Evolutionary conservation across 148 eudicot genomes (phyloP).

Genomic region (Pouteria glomerata): DNA sequence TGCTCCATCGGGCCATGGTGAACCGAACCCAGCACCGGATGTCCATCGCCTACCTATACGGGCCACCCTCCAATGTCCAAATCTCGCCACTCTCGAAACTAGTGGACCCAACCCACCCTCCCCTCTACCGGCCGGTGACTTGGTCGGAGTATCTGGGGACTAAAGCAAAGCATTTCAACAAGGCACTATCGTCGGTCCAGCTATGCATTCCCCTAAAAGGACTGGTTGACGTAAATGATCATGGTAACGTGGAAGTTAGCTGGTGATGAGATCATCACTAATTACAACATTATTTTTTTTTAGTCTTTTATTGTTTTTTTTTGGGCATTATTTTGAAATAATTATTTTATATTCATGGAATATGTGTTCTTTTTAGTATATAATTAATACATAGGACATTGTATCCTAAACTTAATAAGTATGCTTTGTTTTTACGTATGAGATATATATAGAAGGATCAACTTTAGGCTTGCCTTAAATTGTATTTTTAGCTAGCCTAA

Average conservation of each 20-base stretch:
- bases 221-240: constrained; percentile 31
- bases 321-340: too few relatives aligned
- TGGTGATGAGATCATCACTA: too few relatives aligned
- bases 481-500: too few relatives aligned
- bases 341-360: too few relatives aligned
- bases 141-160: constrained; percentile 76
- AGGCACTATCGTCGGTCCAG: constrained; percentile 55
- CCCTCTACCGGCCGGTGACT: constrained; percentile 62
- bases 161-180: constrained; percentile 60
- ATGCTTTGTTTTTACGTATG: too few relatives aligned
- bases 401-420: too few relatives aligned
- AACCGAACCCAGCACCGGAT: constrained; percentile 60
- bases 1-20: constrained; percentile 81
- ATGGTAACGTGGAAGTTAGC: constrained; percentile 36
- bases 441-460: too few relatives aligned
- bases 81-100: constrained; percentile 53
- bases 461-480: too few relatives aligned
- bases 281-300: too few relatives aligned
- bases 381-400: too few relatives aligned
- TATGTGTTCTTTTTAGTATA: too few relatives aligned
- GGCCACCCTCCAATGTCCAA: constrained; percentile 49
- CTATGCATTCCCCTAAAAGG: constrained; percentile 28
- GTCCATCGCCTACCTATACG: constrained; percentile 70
- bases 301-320: too few relatives aligned
- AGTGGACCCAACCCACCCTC: constrained; percentile 42